Evolutionary conservation across 257 asterid species (phyloP), one percentile per base, ranked within the genome.

Genomic region (Orobanche coerulescens): DNA sequence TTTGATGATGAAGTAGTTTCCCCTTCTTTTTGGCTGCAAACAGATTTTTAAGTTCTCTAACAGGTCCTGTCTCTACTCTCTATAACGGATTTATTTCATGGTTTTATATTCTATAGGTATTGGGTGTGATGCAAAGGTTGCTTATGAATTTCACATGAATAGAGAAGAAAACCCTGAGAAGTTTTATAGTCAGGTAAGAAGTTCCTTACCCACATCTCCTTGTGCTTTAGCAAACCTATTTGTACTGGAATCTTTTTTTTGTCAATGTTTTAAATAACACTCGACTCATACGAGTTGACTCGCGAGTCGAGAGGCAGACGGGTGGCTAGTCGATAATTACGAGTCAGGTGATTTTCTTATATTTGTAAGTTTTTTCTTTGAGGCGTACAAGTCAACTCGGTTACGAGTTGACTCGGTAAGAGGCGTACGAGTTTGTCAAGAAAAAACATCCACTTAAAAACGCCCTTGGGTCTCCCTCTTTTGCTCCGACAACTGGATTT

Each of bases 51-150:
- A 56, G 44, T 68, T 51, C 46, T 25, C 39, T 48, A 31, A 19
- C 4, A 7, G 9, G 24, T 7, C 23, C 69, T 18, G 51, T 50
- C 39, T 61, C 49, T 22, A 48, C 13, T 54, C 52, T 44, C 49
- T 19, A n/a, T 37, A 63, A 66, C 60, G 58, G 46, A 58, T 46
- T 56, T 30, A 47, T 44, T 37, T 19, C 49, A 40, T 61, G 53
- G 56, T 64, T 56, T n/a, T 63, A 31, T 53, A n/a, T 52, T 56
- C 69, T 68, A 2, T 71, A 87, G 96, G 96, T 74, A 79, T 87
- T 59, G 96, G 96, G 28, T 87, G 96, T 61, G 96, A 87, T 73
- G 96, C 96, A 18, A 87, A 84, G 79, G 94, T 87, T 59, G 96
- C 96, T 49, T 82, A 87, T 64, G 84, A 87, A 73, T 87, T 87